Base-by-base conservation (phyloP, 805 yeast species). In the Lipomyces sp. region DNA sequence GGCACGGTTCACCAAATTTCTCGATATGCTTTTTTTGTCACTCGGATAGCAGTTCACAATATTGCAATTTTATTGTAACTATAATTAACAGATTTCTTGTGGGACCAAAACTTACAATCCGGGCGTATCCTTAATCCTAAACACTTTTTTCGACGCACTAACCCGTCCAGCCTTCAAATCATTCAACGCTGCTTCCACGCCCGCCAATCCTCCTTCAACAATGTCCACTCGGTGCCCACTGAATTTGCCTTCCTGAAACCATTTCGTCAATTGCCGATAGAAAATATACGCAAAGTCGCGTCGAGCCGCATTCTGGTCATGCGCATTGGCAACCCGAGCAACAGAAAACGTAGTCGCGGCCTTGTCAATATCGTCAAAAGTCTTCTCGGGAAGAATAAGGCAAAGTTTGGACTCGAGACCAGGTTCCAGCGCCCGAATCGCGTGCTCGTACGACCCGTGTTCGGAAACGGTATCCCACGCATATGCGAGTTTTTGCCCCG, bases 61-160 rank as follows among this genome's bases (percentile, higher is more conserved):
- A 24, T 24, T 24, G 24, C 24, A 24, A 24, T 24, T 24, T 24
- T 24, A 24, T 24, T 24, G 24, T 24, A 24, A 24, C 24, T 24
- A n/a, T n/a, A n/a, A n/a, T n/a, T n/a, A n/a, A n/a, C n/a, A n/a
- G n/a, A n/a, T n/a, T 24, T 24, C 24, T 24, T 24, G 24, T 24
- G 24, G 24, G 24, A 24, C 24, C 42, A 37, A 10, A 42, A 42
- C 10, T 55, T 59, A 65, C 64, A 65, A 65, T 29, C 60, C 59
- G 37, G 57, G 57, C 15, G 60, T 62, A 30, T 63, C 66, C 48
- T 62, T 58, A 59, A 63, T 59, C n/a, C 56, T 34, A 59, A 63
- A 63, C 10, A 59, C 50, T 10, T 50, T 53, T 56, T 63, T 63
- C n/a, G 55, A 32, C 13, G 63, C 63, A 18, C 59, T 59, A 53